phyloP scores from a whole-genome alignment of 495 filamentous ascomycete species.

The Podospora australis region DNA sequence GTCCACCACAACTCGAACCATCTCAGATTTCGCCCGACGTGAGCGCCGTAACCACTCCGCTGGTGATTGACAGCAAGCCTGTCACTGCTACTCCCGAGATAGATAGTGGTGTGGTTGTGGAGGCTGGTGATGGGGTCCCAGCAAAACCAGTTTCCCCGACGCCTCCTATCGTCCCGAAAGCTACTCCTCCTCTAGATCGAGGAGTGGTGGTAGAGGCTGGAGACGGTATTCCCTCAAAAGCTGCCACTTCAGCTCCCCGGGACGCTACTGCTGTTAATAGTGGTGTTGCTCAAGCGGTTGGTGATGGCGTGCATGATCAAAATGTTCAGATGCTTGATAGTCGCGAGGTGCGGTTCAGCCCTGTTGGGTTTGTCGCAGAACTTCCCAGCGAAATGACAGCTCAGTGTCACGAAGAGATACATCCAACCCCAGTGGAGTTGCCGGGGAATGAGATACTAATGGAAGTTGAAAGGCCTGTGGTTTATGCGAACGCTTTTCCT shows the following conservation, averaged over 20 bases:
- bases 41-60: slow-evolving; percentile 22
- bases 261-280: not conserved
- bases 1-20: not conserved
- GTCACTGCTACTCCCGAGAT: slow-evolving; percentile 10
- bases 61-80: slow-evolving; percentile 9
- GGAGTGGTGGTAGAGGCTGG: too few relatives aligned
- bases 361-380: slow-evolving; percentile 41
- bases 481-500: slow-evolving; percentile 21
- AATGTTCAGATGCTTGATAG: slow-evolving; percentile 16
- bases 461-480: slow-evolving; percentile 7
- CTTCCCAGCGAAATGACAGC: slow-evolving; percentile 31
- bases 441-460: slow-evolving; percentile 20
- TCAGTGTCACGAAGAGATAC: slow-evolving; percentile 28
- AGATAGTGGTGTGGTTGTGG: not conserved
- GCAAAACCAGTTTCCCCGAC: not conserved
- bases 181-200: too few relatives aligned
- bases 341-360: slow-evolving; percentile 16
- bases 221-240: too few relatives aligned
- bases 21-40: slow-evolving; percentile 13
- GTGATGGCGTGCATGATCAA: not conserved
- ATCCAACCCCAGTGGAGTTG: slow-evolving; percentile 40
- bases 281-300: not conserved
- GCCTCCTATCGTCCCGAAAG: not conserved
- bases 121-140: not conserved
- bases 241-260: not conserved